Base-by-base conservation (phyloP, 2,329 filamentous ascomycete species). In the Fusarium duplospermum region DNA sequence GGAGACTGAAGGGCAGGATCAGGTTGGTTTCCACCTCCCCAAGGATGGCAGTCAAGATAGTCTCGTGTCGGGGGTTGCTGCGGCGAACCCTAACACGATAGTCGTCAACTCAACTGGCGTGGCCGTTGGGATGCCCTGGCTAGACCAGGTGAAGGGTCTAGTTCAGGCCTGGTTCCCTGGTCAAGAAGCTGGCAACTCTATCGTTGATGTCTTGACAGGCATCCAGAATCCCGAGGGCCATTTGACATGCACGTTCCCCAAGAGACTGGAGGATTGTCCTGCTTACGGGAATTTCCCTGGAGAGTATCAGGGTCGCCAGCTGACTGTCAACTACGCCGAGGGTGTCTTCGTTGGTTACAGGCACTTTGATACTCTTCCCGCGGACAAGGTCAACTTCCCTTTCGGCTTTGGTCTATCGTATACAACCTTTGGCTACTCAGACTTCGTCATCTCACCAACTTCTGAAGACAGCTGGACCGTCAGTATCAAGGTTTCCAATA, bases 301-400 rank as follows among this genome's bases (percentile, higher is more conserved):
- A 4, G 89, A 91, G 77, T 47, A 47, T 47, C 68, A 20, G 9
- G 56, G 74, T 22, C 75, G 75, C 0, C 87, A 88, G 64, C 85
- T 89, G 58, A 86, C 88, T 70, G 89, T 90, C 3, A 82, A 90
- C 2, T 93, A 93, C 72, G 89, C 88, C 18, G 91, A 93, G 80
- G 91, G 91, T 54, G 86, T 93, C 56, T 92, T 91, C 77, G 86
- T 93, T 35, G 91, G 91, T 1, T 93, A 93, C 79, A 85, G 91
- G 24, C 91, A 89, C 82, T 93, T 91, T 75, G 90, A 93, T 77
- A 90, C 89, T 73, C 33, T 71, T 20, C 27, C 52, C 0, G 20
- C 27, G 8, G 50, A 61, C 36, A 68, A 64, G 40, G 68, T 70
- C 38, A 70, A 70, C 61, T 71, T 71, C 13, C 62, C 62, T 2